Base-by-base conservation (phyloP, 495 filamentous ascomycete species). In the Penicillium angulare region DNA sequence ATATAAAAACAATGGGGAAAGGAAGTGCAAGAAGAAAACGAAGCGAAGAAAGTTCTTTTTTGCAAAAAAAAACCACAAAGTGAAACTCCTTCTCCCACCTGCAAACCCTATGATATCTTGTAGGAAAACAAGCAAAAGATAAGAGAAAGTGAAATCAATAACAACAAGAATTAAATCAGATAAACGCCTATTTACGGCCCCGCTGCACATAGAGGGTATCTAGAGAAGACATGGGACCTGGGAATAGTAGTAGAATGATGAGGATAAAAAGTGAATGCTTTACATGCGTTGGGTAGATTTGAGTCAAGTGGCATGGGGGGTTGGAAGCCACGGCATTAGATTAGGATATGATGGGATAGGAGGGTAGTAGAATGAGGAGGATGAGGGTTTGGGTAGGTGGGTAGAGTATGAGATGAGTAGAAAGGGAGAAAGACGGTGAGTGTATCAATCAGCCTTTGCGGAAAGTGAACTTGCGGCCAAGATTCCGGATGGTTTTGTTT, bases 391-490 rank as follows among this genome's bases (percentile, higher is more conserved):
- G 22, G 21, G 26, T 45, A 23, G 13, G 40, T 15, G n/a, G n/a
- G n/a, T n/a, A n/a, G n/a, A n/a, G n/a, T n/a, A n/a, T n/a, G n/a
- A 32, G 26, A 42, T 22, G 15, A 21, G n/a, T 18, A 40, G 12
- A n/a, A n/a, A n/a, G 41, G 2, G 17, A 16, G 29, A 33, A 20
- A 21, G 49, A 47, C 6, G 20, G 4, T 43, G 46, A 12, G 23
- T 43, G 22, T 29, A 32, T 22, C 18, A 43, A 39, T 43, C 21
- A 50, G 57, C 48, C 60, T 49, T 63, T 63, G 5, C 62, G 56
- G 40, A 44, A 57, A 43, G 69, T 70, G 43, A 75, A 41, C 51
- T 71, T 75, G 17, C 74, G 74, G 43, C 74, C 67, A 13, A 77
- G 45, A 49, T 55, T 75, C 47, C 72, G 69, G 31, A 75, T 71